A percentile compares a stretch with the other conserved stretches of the same genome.
Evolutionary conservation across 2,329 filamentous ascomycete species (phyloP).

Genomic region (Pyricularia grisea): DNA sequence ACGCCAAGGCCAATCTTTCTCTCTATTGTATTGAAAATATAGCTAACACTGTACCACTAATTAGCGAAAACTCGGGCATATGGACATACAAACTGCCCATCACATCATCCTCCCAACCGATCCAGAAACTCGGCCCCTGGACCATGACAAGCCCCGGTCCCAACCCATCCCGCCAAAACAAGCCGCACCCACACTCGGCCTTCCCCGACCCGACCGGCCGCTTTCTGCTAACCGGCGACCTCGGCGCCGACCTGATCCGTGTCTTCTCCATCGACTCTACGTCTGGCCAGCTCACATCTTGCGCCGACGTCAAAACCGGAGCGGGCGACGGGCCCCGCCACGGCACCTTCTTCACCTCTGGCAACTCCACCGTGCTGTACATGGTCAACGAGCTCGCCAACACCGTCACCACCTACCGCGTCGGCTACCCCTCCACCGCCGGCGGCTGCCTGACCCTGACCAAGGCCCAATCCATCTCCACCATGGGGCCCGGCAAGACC

Average conservation of each 20-base stretch:
- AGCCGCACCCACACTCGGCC: conserved; percentile 43
- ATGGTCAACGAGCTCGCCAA: conserved; percentile 37
- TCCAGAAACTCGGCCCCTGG: conserved; percentile 27
- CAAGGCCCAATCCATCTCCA: conserved; percentile 34
- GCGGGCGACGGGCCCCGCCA: conserved; percentile 44
- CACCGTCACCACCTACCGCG: conserved; percentile 37
- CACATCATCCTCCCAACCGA: conserved; percentile 14
- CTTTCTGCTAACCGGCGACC: conserved; percentile 40
- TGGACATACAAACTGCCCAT: conserved; percentile 33
- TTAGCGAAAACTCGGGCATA: conserved; percentile 30
- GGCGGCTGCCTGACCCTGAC: conserved; percentile 34
- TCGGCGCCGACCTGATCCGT: conserved; percentile 44
- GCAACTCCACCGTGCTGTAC: conserved; percentile 16
- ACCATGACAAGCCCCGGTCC: conserved; percentile 31
- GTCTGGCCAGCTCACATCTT: conserved; percentile 35
- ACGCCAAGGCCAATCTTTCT: background rate
- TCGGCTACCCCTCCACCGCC: conserved; percentile 28
- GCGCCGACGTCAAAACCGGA: conserved; percentile 28
- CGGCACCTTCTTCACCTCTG: conserved; percentile 35
- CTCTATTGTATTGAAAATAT: background rate
- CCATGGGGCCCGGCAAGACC: conserved; percentile 31
- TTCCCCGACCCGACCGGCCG: conserved; percentile 37
- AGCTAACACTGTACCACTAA: background rate
- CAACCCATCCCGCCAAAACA: conserved; percentile 39
- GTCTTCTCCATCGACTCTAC: conserved; percentile 38